Evolutionary conservation across 106 monocot genomes (phyloP).

Genomic region (Narthecium ossifragum): DNA sequence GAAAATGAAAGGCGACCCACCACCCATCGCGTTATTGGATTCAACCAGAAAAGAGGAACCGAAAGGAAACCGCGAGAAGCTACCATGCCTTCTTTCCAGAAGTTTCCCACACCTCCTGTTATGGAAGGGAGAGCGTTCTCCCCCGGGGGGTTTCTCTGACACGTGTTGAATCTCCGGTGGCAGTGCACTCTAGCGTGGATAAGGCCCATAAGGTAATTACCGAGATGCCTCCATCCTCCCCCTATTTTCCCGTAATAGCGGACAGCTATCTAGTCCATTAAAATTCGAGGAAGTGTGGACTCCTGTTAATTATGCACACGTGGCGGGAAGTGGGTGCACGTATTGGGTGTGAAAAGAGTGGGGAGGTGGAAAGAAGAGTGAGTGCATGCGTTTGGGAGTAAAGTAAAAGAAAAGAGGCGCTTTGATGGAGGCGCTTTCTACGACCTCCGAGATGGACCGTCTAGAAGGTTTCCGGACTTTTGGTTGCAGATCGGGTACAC

Average conservation of each 20-base stretch:
- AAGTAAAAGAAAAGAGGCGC: not conserved
- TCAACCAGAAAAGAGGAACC: too few relatives aligned
- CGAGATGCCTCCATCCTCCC: not conserved
- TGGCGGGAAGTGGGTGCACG: not conserved
- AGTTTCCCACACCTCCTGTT: constrained; percentile 10
- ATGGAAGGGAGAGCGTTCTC: not conserved
- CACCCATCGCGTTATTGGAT: too few relatives aligned
- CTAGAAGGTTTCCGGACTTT: constrained; percentile 6
- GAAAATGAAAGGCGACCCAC: not conserved
- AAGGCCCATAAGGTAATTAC: not conserved
- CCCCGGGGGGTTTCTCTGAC: not conserved
- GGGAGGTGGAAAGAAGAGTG: not conserved
- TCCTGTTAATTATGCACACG: not conserved
- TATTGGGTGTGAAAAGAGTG: not conserved
- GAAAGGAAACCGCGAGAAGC: constrained; percentile 13
- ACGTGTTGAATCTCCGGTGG: not conserved
- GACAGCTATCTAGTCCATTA: too few relatives aligned
- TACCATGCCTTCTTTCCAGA: constrained; percentile 6
- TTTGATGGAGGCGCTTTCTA: not conserved
- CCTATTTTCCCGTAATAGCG: not conserved
- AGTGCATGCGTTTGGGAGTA: not conserved
- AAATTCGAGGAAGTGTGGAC: too few relatives aligned
- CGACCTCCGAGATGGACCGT: not conserved
- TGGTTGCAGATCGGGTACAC: too few relatives aligned
- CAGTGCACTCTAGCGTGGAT: not conserved